Evolutionary conservation across 495 filamentous ascomycete species (phyloP).

Genomic region (Penicillium antarcticum): DNA sequence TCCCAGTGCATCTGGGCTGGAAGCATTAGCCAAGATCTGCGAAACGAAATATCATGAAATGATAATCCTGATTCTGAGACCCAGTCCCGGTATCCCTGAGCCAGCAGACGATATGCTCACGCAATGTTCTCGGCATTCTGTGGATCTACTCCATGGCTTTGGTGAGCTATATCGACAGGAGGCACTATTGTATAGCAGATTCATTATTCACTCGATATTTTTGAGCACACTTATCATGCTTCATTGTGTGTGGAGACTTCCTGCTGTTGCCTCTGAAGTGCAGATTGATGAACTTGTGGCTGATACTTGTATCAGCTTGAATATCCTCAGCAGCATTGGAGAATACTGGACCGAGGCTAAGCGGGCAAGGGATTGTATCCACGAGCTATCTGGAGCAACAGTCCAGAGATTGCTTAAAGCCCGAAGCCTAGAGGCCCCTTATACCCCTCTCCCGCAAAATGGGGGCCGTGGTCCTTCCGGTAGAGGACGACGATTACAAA

Average conservation of each 20-base stretch:
- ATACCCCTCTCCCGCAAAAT: neutral
- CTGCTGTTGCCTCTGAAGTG: conserved; percentile 27
- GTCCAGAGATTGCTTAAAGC: conserved; percentile 34
- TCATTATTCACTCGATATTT: conserved; percentile 41
- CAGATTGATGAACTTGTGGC: conserved; percentile 38
- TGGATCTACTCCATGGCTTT: conserved; percentile 30
- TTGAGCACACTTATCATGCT: conserved; percentile 40
- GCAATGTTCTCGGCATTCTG: conserved; percentile 36
- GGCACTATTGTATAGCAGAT: conserved; percentile 35
- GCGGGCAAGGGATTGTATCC: conserved; percentile 40
- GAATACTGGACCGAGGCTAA: conserved; percentile 46
- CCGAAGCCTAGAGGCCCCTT: conserved; percentile 13
- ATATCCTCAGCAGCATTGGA: conserved; percentile 44
- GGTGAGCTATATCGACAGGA: conserved; percentile 34
- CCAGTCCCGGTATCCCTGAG: conserved; percentile 40
- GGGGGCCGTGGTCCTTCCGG: neutral
- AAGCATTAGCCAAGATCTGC: conserved; percentile 25
- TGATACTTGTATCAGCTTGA: conserved; percentile 34
- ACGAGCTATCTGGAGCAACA: conserved; percentile 36
- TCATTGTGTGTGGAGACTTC: conserved; percentile 39
- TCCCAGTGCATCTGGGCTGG: conserved; percentile 14
- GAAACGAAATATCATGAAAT: conserved; percentile 41
- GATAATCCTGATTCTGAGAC: conserved; percentile 40
- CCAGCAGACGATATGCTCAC: conserved; percentile 33
- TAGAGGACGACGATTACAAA: neutral